phyloP scores from a whole-genome alignment of 2,329 filamentous ascomycete species.

The Ophiosphaerella herpotricha region DNA sequence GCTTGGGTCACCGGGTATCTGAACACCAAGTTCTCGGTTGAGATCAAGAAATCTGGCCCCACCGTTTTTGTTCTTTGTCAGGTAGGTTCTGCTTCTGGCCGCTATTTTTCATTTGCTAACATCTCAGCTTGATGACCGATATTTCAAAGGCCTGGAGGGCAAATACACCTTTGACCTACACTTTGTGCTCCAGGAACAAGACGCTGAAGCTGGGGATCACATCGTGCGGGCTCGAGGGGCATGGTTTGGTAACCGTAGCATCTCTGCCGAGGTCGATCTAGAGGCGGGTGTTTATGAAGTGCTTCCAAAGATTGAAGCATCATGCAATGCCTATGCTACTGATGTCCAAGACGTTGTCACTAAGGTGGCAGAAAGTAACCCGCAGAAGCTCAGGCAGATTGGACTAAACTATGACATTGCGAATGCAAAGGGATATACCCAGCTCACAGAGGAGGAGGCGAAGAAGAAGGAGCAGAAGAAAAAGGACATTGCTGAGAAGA shows the following conservation, averaged over 20 bases:
- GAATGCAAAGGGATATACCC: constrained; percentile 64
- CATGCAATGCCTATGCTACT: constrained; percentile 52
- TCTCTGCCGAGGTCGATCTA: constrained; percentile 76
- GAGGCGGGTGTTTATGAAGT: constrained; percentile 75
- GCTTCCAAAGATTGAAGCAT: constrained; percentile 72
- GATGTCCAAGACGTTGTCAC: constrained; percentile 68
- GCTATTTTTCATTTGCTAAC: constrained; percentile 48
- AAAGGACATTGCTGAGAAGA: constrained; percentile 39
- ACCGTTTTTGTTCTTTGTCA: constrained; percentile 65
- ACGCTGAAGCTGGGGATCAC: constrained; percentile 54
- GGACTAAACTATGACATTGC: constrained; percentile 72
- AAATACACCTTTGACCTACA: constrained; percentile 62
- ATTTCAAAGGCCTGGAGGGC: constrained; percentile 61
- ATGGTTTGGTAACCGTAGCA: constrained; percentile 68
- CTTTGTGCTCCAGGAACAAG: constrained; percentile 61
- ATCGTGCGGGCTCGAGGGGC: constrained; percentile 58
- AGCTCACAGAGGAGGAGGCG: constrained; percentile 54
- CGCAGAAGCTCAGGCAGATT: constrained; percentile 64
- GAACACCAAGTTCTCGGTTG: constrained; percentile 63
- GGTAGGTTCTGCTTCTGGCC: constrained; percentile 47
- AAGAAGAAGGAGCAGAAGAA: constrained; percentile 47
- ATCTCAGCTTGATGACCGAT: constrained; percentile 60
- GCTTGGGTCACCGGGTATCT: constrained; percentile 65
- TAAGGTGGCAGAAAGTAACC: constrained; percentile 36
- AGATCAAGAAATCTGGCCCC: constrained; percentile 56